Evolutionary conservation across 1,139 yeast species (phyloP), one percentile per base, ranked within the genome.

Genomic region (Yamadazyma atmosphaerica): DNA sequence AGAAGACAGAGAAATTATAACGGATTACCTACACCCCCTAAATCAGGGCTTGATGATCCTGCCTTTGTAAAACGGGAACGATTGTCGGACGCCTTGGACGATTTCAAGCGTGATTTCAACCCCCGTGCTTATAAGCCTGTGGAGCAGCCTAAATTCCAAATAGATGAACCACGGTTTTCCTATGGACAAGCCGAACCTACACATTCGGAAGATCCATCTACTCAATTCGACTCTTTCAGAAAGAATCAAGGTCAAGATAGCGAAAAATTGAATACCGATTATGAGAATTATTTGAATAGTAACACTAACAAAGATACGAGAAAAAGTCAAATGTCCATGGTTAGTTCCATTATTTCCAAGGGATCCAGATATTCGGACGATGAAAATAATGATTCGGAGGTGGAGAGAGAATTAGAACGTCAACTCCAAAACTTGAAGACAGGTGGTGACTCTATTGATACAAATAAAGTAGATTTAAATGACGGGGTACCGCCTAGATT

Each of bases 281-380:
- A 63, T 41, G 62, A 65, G 33, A 48, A 53, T n/a, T 65, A 61
- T 41, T 55, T 67, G 39, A 47, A 45, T 34, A 38, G 48, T 13
- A 22, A 43, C 29, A 29, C 25, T 27, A 12, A 24, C 27, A 5
- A 37, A 17, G 29, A 31, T 11, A 40, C 41, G 18, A 49, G 71
- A 45, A 51, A 56, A 31, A 65, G 72, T 43, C 72, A 65, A 37
- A 44, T 66, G 18, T 70, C 76, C 9, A 71, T 67, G 61, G 72
- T 70, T 5, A 68, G 74, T 44, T 71, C 76, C 0, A 66, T 71
- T 36, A 56, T 71, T 13, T 68, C 74, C 11, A 70, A 68, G 44
- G 69, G 58, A 24, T 55, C 64, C 2, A 43, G 49, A 24, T 53
- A 57, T 41, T 58, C 61, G n/a, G 66, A 65, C 14, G 65, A 60